phyloP scores from a whole-genome alignment of 1,284 basidiomycete genomes.

The Termitomyces sp. region DNA sequence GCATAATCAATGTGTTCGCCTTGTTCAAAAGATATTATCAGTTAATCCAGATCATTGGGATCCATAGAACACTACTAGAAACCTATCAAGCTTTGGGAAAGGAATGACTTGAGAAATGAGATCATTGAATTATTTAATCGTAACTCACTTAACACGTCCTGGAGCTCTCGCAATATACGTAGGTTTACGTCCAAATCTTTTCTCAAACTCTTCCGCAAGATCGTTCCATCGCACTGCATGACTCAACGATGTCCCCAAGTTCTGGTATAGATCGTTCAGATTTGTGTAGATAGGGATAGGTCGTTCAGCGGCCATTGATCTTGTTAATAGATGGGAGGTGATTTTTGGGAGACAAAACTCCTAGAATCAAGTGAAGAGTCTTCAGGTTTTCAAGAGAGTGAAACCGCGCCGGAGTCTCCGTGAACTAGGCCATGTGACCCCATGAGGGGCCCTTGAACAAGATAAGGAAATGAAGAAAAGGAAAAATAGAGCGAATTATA shows the following conservation, averaged over 20 bases:
- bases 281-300: slow-evolving; percentile 62
- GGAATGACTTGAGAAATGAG: background rate
- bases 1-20: slow-evolving; percentile 90
- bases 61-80: background rate
- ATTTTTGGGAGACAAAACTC: background rate
- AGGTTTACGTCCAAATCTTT: slow-evolving; percentile 62
- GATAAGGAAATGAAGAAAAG: background rate
- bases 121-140: background rate
- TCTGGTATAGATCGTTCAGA: slow-evolving; percentile 56
- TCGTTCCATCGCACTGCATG: slow-evolving; percentile 64
- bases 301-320: slow-evolving; percentile 49
- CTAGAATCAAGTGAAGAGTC: background rate
- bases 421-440: background rate
- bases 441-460: too few species aligned
- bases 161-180: slow-evolving; percentile 76
- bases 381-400: background rate
- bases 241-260: slow-evolving; percentile 49
- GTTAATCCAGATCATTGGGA: background rate
- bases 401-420: background rate
- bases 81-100: slow-evolving; percentile 34
- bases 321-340: background rate
- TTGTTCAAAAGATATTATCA: slow-evolving; percentile 23
- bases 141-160: slow-evolving; percentile 74
- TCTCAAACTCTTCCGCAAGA: slow-evolving; percentile 59
- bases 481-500: background rate